Conservation (phyloP, 2,329 filamentous ascomycete species). For the Beauveria pseudobassiana region DNA sequence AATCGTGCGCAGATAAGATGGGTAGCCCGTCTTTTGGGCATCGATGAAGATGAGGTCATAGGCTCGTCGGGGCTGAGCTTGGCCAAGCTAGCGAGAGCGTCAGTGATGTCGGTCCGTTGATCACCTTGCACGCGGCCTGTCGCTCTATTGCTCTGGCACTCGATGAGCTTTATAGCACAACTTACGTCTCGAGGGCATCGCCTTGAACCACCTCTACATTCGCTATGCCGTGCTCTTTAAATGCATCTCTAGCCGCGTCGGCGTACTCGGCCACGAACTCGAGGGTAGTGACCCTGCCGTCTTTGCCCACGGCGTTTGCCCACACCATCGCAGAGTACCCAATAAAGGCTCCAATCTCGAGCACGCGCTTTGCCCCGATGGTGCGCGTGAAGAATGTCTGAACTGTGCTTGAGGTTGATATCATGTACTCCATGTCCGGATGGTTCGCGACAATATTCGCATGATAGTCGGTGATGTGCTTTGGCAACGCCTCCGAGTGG, state of each 20-base stretch:
- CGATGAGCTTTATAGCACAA: neutral
- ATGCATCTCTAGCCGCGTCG: slow-evolving; percentile 29
- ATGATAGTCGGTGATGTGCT: slow-evolving; percentile 33
- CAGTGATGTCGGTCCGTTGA: neutral
- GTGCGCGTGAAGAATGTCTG: slow-evolving; percentile 28
- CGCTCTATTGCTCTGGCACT: neutral
- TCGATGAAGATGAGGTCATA: slow-evolving; percentile 50
- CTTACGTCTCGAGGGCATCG: slow-evolving; percentile 39
- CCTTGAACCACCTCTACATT: slow-evolving; percentile 42
- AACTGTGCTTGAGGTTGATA: slow-evolving; percentile 27
- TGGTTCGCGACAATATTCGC: slow-evolving; percentile 20
- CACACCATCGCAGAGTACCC: slow-evolving; percentile 35
- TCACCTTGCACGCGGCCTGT: no score
- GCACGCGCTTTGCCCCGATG: slow-evolving; percentile 31
- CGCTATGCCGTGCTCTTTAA: slow-evolving; percentile 29
- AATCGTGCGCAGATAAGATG: slow-evolving; percentile 38
- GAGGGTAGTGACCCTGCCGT: slow-evolving; percentile 34
- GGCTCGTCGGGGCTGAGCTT: slow-evolving; percentile 27
- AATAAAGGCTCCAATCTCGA: slow-evolving; percentile 35
- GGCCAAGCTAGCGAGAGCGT: slow-evolving; percentile 20
- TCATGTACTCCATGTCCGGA: slow-evolving; percentile 23
- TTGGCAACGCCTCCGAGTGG: slow-evolving; percentile 35
- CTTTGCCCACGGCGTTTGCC: slow-evolving; percentile 31
- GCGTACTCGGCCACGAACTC: slow-evolving; percentile 40
- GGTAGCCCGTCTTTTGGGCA: slow-evolving; percentile 46